Conservation (phyloP, 208 protist genomes). For the Lotmaria passim region DNA sequence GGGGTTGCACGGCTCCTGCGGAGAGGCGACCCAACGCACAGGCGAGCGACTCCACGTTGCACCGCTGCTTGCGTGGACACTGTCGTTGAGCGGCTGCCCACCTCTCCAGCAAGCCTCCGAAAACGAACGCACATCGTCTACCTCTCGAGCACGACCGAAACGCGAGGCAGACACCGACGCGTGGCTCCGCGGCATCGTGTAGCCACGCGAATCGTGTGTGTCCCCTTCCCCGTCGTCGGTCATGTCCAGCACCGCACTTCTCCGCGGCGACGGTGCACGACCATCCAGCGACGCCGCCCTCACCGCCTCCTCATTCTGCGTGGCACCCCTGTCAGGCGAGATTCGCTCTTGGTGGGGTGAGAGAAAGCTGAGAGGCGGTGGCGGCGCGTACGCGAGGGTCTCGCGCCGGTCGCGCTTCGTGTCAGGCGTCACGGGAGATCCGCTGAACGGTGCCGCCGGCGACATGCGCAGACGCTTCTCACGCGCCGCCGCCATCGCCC, state of each 20-base stretch:
- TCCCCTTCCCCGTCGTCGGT: conserved; percentile 12
- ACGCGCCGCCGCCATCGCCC: neutral
- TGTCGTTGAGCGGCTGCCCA: conserved; percentile 21
- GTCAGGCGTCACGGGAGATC: conserved; percentile 23
- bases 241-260: conserved; percentile 28
- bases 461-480: conserved; percentile 25
- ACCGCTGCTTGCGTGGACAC: neutral
- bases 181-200: neutral
- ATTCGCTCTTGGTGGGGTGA: neutral
- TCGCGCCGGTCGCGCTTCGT: conserved; percentile 31
- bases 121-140: neutral
- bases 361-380: conserved; percentile 8
- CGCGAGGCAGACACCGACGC: conserved; percentile 2
- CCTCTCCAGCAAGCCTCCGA: neutral
- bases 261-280: conserved; percentile 3
- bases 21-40: conserved; percentile 18
- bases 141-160: neutral
- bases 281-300: neutral
- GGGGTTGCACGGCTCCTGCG: neutral
- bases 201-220: neutral
- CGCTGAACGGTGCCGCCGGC: neutral
- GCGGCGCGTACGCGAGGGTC: neutral
- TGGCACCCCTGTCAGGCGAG: no score
- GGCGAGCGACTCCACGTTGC: conserved; percentile 20
- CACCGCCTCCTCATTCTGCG: neutral